Percentiles rank a stretch among this genome's conserved stretches.
These are phyloP conservation scores for Kodamaea sagamina DNA, from an alignment of 805 yeast species.

Conservation along the genomic window DNA sequence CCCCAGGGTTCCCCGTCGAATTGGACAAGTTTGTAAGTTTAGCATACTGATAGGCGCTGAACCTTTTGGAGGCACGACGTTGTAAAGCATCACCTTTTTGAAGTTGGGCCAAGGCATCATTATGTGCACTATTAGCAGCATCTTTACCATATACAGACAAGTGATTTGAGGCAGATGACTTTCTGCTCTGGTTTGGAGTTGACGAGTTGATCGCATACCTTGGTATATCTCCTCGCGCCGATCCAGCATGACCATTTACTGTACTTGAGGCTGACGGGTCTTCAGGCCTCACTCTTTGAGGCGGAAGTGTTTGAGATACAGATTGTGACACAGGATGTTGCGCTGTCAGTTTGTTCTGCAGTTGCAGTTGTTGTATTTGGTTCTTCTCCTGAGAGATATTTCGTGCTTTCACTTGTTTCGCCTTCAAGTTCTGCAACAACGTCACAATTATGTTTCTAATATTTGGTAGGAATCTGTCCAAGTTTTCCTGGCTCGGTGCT, in stretches of 20 bases:
- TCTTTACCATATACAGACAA: neutral
- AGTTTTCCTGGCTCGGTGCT: slow-evolving; percentile 77
- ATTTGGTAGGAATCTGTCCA: slow-evolving; percentile 78
- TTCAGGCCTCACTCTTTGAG: slow-evolving; percentile 1
- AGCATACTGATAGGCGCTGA: slow-evolving; percentile 90
- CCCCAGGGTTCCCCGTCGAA: slow-evolving; percentile 9
- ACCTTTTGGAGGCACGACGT: slow-evolving; percentile 90
- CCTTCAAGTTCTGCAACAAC: slow-evolving; percentile 74
- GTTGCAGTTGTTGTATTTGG: slow-evolving; percentile 14
- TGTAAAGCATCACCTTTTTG: slow-evolving; percentile 83
- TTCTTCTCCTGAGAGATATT: slow-evolving; percentile 28
- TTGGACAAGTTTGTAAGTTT: slow-evolving; percentile 54
- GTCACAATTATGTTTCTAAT: slow-evolving; percentile 85
- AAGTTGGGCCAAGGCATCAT: slow-evolving; percentile 71
- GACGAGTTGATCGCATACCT: slow-evolving; percentile 9
- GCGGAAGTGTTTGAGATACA: neutral
- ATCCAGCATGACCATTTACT: neutral
- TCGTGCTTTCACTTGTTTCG: slow-evolving; percentile 66
- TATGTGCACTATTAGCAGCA: slow-evolving; percentile 9
- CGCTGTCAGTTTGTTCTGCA: too few species aligned
- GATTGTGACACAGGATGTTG: too few species aligned
- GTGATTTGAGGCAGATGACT: neutral
- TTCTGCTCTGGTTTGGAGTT: slow-evolving; percentile 5
- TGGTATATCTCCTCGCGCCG: neutral
- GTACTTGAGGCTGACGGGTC: neutral